These are phyloP conservation scores for Neurospora crassa DNA, from an alignment of 2,329 filamentous ascomycete species.

Conservation along the genomic window DNA sequence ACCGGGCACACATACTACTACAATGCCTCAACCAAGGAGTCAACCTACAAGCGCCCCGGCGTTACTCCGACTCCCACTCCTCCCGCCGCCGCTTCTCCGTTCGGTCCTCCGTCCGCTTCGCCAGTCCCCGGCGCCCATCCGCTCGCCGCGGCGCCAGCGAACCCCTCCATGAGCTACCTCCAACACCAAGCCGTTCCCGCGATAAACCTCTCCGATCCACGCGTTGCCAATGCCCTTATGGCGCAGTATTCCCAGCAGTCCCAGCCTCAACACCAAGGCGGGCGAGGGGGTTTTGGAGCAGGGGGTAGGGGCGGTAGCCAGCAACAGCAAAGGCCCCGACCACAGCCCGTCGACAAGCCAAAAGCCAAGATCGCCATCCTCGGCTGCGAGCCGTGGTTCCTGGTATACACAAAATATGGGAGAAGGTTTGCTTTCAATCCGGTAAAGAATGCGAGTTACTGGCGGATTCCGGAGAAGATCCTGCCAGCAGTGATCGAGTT, in stretches of 20 bases:
- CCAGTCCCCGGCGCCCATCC: slow-evolving; percentile 7
- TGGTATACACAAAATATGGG: slow-evolving; percentile 88
- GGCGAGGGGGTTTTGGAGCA: slow-evolving; percentile 32
- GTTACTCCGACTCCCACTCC: slow-evolving; percentile 19
- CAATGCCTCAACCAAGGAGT: slow-evolving; percentile 70
- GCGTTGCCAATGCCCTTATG: slow-evolving; percentile 51
- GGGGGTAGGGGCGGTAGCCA: slow-evolving; percentile 43
- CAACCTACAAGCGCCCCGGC: slow-evolving; percentile 74
- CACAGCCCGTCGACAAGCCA: slow-evolving; percentile 70
- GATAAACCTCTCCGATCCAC: slow-evolving; percentile 40
- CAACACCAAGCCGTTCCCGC: slow-evolving; percentile 31
- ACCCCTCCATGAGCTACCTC: slow-evolving; percentile 25
- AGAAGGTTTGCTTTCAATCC: slow-evolving; percentile 86
- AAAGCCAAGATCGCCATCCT: slow-evolving; percentile 72
- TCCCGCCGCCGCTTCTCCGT: slow-evolving; percentile 12
- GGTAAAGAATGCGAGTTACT: slow-evolving; percentile 79
- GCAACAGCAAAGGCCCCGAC: slow-evolving; percentile 42
- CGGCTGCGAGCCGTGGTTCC: slow-evolving; percentile 73
- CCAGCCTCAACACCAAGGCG: slow-evolving; percentile 18
- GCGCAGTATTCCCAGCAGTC: slow-evolving; percentile 33
- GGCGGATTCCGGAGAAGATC: slow-evolving; percentile 85
- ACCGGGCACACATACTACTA: slow-evolving; percentile 85
- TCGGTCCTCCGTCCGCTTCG: slow-evolving; percentile 15
- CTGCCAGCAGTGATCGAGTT: slow-evolving; percentile 66
- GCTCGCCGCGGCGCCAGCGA: background rate